These are phyloP conservation scores for Parastagonospora avenae DNA, from an alignment of 2,329 filamentous ascomycete species.

Conservation along the genomic window DNA sequence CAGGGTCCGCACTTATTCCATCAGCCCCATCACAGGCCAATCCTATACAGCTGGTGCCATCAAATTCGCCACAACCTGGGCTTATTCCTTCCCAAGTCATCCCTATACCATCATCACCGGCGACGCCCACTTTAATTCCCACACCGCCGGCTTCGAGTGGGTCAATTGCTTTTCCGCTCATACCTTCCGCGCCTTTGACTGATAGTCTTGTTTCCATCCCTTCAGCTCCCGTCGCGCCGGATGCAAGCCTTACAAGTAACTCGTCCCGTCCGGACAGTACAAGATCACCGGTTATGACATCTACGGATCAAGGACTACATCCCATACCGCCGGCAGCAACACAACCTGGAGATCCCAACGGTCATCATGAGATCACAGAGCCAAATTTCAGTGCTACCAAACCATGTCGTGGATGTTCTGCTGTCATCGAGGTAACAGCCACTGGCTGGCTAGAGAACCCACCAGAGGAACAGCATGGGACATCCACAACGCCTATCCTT, in stretches of 20 bases:
- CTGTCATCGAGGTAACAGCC: slow-evolving; percentile 31
- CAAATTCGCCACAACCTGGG: slow-evolving; percentile 4
- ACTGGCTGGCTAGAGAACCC: slow-evolving; percentile 30
- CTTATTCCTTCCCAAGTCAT: slow-evolving; percentile 13
- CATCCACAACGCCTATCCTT: slow-evolving; percentile 6
- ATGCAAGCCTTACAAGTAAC: slow-evolving; percentile 2
- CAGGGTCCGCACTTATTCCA: slow-evolving; percentile 6
- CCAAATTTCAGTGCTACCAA: slow-evolving; percentile 34
- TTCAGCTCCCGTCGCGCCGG: slow-evolving; percentile 1
- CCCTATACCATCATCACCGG: slow-evolving; percentile 1
- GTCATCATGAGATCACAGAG: slow-evolving; percentile 39
- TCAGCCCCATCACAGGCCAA: slow-evolving; percentile 9
- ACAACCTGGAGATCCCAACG: slow-evolving; percentile 31
- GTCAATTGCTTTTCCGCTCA: neutral
- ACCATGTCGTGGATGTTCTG: slow-evolving; percentile 33
- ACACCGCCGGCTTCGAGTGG: neutral
- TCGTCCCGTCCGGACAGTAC: slow-evolving; percentile 8
- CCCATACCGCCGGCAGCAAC: slow-evolving; percentile 31
- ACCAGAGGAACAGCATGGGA: slow-evolving; percentile 25
- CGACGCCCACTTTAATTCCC: neutral
- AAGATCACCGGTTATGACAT: slow-evolving; percentile 16
- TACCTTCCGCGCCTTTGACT: slow-evolving; percentile 11
- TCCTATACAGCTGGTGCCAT: slow-evolving; percentile 7
- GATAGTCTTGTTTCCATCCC: slow-evolving; percentile 9
- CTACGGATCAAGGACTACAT: slow-evolving; percentile 28